Evolutionary conservation across 257 asterid species (phyloP).

Genomic region (Nicotiana tomentosiformis): DNA sequence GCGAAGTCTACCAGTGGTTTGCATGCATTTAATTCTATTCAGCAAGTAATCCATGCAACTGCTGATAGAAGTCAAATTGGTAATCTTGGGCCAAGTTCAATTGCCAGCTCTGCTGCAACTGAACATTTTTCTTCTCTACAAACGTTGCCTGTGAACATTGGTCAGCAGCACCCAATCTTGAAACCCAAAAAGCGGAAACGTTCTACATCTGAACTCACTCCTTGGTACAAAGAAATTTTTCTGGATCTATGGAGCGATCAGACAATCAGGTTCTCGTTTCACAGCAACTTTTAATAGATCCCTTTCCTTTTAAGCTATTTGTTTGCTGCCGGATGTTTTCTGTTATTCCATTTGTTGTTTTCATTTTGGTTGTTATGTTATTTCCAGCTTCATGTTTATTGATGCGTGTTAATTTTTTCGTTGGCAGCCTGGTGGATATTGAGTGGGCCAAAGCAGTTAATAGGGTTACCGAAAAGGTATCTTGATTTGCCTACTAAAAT

Average conservation of each 20-base stretch:
- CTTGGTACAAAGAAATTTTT: conserved; percentile 68
- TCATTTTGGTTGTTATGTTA: not conserved
- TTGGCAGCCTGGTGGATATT: conserved; percentile 50
- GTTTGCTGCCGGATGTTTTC: not conserved
- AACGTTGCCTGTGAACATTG: conserved; percentile 16
- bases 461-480: conserved; percentile 59
- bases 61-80: conserved; percentile 32
- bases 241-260: conserved; percentile 30
- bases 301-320: not conserved
- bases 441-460: conserved; percentile 63
- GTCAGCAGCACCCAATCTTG: conserved; percentile 28
- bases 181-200: conserved; percentile 53
- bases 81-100: conserved; percentile 21
- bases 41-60: conserved; percentile 31
- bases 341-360: not conserved
- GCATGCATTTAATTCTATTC: conserved; percentile 35
- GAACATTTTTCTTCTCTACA: conserved; percentile 35
- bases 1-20: conserved; percentile 35
- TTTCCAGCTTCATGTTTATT: conserved; percentile 2
- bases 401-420: conserved; percentile 22
- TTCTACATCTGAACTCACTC: conserved; percentile 36
- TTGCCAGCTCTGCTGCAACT: conserved; percentile 23
- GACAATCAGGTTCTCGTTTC: conserved; percentile 41
- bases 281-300: not conserved
- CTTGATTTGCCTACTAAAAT: not conserved